Evolutionary conservation across 176 grass and related monocot genomes (phyloP).

Genomic region (Oryza coarctata): DNA sequence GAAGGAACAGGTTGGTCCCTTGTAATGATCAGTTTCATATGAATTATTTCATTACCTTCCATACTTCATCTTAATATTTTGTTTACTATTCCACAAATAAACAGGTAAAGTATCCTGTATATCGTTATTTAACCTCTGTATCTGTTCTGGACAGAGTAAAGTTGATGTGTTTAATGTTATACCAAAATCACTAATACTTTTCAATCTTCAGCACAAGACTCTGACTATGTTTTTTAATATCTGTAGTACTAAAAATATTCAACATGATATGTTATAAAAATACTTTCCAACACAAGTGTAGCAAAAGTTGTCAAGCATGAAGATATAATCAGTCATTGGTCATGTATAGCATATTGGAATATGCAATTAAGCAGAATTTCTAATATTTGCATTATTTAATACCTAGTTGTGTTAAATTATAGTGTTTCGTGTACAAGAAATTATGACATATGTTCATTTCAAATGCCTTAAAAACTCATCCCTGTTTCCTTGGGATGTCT

Average conservation of each 20-base stretch:
- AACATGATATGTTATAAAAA: not conserved
- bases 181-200: not conserved
- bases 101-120: not conserved
- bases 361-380: not conserved
- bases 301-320: not conserved
- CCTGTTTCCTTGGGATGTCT: not conserved
- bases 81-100: not conserved
- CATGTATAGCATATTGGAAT: not conserved
- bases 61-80: constrained; percentile 1
- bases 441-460: not conserved
- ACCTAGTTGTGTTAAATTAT: not conserved
- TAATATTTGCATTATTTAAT: not conserved
- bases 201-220: not conserved
- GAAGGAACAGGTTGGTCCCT: constrained; percentile 68
- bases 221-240: not conserved
- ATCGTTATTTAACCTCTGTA: not conserved
- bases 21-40: not conserved
- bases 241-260: not conserved
- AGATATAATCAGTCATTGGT: not conserved
- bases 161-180: not conserved
- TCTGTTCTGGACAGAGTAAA: not conserved
- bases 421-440: not conserved
- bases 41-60: not conserved
- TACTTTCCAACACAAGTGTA: not conserved
- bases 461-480: constrained; percentile 5